phyloP scores from a whole-genome alignment of 352 stramenopile species.

The Globisporangium viniferum region DNA sequence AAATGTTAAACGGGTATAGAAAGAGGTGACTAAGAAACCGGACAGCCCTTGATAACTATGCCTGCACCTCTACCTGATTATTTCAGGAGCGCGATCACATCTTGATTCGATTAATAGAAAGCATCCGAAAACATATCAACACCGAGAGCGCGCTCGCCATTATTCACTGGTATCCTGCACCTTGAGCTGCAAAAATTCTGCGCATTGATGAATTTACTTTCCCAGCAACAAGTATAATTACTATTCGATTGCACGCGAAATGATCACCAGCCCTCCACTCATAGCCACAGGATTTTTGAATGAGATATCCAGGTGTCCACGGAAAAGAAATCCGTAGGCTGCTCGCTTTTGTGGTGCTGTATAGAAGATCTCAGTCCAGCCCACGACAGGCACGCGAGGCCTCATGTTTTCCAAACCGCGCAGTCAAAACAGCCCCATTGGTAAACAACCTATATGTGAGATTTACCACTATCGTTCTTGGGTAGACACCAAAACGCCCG shows the following conservation, averaged over 20 bases:
- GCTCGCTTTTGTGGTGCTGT: not conserved
- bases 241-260: not conserved
- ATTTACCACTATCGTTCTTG: too few relatives aligned
- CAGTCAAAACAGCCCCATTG: too few relatives aligned
- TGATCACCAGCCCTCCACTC: not conserved
- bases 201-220: too few relatives aligned
- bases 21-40: not conserved
- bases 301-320: not conserved
- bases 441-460: too few relatives aligned
- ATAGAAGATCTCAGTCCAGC: not conserved
- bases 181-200: too few relatives aligned
- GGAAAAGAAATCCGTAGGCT: not conserved
- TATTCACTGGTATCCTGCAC: too few relatives aligned
- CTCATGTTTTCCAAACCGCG: too few relatives aligned
- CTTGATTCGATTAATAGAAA: not conserved
- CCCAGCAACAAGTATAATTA: too few relatives aligned
- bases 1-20: too few relatives aligned
- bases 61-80: constrained; percentile 8
- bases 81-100: not conserved
- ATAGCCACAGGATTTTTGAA: not conserved
- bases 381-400: too few relatives aligned
- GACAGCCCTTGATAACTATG: not conserved
- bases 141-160: too few relatives aligned
- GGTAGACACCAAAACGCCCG: too few relatives aligned
- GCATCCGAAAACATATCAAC: not conserved